Percentiles rank a stretch among this genome's conserved stretches.
Conservation (phyloP, 345 rosid genomes). For the Hevea brasiliensis region DNA sequence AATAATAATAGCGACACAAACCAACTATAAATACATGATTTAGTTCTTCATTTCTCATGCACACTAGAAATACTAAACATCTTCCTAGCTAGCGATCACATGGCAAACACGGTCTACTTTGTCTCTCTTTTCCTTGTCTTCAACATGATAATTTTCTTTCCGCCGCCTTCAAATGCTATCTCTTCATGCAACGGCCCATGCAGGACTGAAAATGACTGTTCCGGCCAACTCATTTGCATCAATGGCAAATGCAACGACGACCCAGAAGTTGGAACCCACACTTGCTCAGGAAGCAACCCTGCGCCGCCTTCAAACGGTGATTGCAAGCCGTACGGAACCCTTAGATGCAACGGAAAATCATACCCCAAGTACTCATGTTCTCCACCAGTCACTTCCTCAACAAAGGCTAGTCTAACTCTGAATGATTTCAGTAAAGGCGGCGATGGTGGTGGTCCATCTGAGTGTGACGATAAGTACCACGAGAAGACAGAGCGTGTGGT, state of each 20-base stretch:
- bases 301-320: neutral
- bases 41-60: no score
- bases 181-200: constrained; percentile 44
- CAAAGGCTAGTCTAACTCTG: constrained; percentile 23
- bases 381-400: constrained; percentile 29
- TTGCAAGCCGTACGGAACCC: constrained; percentile 27
- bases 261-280: constrained; percentile 32
- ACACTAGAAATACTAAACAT: no score
- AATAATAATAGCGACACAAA: no score
- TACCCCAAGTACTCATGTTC: constrained; percentile 29
- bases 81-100: neutral
- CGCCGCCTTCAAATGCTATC: constrained; percentile 23
- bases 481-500: constrained; percentile 21
- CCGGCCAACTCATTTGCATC: constrained; percentile 41
- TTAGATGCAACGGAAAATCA: neutral
- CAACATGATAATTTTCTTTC: neutral
- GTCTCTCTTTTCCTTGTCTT: neutral
- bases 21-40: no score
- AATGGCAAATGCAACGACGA: constrained; percentile 39
- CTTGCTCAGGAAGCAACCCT: constrained; percentile 17
- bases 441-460: constrained; percentile 27
- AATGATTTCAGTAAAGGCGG: constrained; percentile 48
- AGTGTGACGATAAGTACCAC: constrained; percentile 34
- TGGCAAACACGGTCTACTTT: neutral
- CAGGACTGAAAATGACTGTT: constrained; percentile 29